Base-by-base conservation (phyloP, 78 protist genomes). In the Planoprotostelium fungivorum region DNA sequence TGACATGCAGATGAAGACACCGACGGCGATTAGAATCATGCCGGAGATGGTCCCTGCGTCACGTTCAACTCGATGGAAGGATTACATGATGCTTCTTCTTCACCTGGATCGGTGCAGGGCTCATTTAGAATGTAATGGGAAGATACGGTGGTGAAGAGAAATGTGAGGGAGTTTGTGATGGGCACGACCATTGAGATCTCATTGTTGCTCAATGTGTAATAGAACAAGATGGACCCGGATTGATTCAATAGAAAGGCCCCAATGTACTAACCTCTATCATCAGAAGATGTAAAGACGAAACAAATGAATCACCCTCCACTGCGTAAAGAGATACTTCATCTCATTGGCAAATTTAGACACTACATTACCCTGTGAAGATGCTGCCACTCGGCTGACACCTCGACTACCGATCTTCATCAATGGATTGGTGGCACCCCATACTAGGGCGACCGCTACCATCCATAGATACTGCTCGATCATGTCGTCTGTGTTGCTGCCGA, bases 351-450 rank as follows among this genome's bases (percentile, higher is more conserved):
- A 83, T 63, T 88, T 89, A 9, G 25, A 28, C 36, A 92, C n/a
- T 1, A 83, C 83, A 36, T 37, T 86, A 86, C 86, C 85, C 34
- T 88, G 86, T 51, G 73, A 25, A 25, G 73, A 25, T 16, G 73
- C 16, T 23, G 63, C 37, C 0, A 88, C 88, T 9, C 37, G 1
- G 35, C 89, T 85, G 39, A 88, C 95, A 83, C 95, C 95, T 86
- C 86, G 89, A 86, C 90, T 86, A 29, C 92, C 95, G 85, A 90
- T 34, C 51, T 88, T 89, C n/a, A 93, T 93, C 10, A 93, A 38
- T 1, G 95, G 95, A 37, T 93, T 93, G 86, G 95, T 93, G 10
- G 93, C 90, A 31, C 95, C 95, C 95, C 95, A 93, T 29, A 93
- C 38, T 34, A 93, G 84, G 34, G 91, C 95, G 9, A 93, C 95